A percentile compares a stretch with the other conserved stretches of the same genome.
phyloP scores from a whole-genome alignment of 495 filamentous ascomycete genomes.

The Daldinia caldariorum region DNA sequence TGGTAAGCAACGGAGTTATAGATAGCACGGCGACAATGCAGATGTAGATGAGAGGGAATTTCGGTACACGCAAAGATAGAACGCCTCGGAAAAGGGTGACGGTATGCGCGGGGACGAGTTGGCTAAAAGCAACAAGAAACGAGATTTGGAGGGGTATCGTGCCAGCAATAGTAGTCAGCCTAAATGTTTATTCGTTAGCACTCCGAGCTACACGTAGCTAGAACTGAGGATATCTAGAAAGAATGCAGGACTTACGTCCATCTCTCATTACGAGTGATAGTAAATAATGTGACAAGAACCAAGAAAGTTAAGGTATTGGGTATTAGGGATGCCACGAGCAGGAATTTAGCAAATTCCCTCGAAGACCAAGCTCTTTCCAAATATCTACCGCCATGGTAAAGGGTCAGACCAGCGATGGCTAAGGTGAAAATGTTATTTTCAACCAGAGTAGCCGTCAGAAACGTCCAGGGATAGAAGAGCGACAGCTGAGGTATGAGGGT shows the following conservation, averaged over 20 bases:
- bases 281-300: conserved; percentile 75
- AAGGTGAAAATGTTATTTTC: conserved; percentile 94
- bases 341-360: conserved; percentile 91
- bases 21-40: conserved; percentile 79
- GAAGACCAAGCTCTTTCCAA: conserved; percentile 96
- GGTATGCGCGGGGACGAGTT: conserved; percentile 97
- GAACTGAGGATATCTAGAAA: background rate
- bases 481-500: conserved; percentile 84
- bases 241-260: conserved; percentile 69
- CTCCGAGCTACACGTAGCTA: conserved; percentile 3
- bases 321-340: conserved; percentile 77
- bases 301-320: conserved; percentile 81
- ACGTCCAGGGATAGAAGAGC: conserved; percentile 91
- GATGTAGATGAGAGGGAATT: conserved; percentile 89
- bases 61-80: conserved; percentile 85
- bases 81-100: conserved; percentile 89
- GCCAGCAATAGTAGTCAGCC: conserved; percentile 82
- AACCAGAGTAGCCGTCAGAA: conserved; percentile 84
- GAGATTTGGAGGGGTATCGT: conserved; percentile 89
- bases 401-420: conserved; percentile 76
- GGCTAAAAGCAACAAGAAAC: conserved; percentile 97
- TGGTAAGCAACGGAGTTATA: conserved; percentile 82
- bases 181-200: conserved; percentile 47
- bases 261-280: conserved; percentile 70
- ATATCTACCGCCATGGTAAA: conserved; percentile 95